Base-by-base conservation (phyloP, 2,329 filamentous ascomycete species). In the Fusarium proliferatum region DNA sequence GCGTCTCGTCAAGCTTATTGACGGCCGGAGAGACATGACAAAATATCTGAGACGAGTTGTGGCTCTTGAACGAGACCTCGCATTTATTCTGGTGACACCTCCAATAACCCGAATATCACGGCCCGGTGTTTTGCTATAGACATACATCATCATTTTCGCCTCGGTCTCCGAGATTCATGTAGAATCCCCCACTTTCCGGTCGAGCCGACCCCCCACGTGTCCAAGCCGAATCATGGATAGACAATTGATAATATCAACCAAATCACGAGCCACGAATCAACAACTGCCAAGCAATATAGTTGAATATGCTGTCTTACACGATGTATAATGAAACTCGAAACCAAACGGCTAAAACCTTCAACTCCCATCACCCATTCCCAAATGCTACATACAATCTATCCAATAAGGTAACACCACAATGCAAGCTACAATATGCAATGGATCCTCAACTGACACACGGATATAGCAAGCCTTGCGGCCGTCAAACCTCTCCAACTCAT, bases 361-460 rank as follows among this genome's bases (percentile, higher is more conserved):
- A 74, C 59, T 73, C 70, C 67, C 71, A n/a, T 65, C 64, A 65
- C 42, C 45, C 42, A 28, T 33, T 59, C 53, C 43, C 58, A 64
- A 60, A 76, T 69, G 75, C 75, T 68, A 64, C 60, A 60, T 72
- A 75, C 67, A 74, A 73, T 77, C 75, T 77, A 77, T 73, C 60
- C 56, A 74, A 56, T 38, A 57, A 70, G 67, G 71, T 30, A 57
- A 67, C 68, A 74, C 65, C 67, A 57, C 60, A 66, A 76, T 77
- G 74, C 75, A 76, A 76, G 64, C 53, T 67, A 67, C 19, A 62
- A 70, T 46, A 64, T 64, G 59, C 72, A 65, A 67, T 64, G 65
- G 70, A 77, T 61, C 67, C 68, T 46, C 53, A 49, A 23, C 57
- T 41, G 42, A 49, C 39, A 36, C 43, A 56, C 39, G 51, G 36